phyloP scores from a whole-genome alignment of 192 early-diverging fungal genomes.

The Globomyces pollinis-pini region DNA sequence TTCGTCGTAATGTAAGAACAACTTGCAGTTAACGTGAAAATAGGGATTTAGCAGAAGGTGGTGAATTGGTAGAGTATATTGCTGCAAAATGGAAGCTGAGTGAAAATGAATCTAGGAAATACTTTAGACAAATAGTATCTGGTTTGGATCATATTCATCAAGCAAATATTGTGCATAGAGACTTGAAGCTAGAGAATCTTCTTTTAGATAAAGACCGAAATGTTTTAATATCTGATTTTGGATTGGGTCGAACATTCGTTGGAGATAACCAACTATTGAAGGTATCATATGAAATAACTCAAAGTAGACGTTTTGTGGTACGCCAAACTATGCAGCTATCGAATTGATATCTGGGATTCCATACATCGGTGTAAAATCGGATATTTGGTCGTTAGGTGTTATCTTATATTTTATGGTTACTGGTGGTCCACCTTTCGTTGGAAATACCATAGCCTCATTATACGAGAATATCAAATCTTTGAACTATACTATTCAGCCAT shows the following conservation, averaged over 20 bases:
- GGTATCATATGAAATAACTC: no score
- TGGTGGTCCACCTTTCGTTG: conserved; percentile 48
- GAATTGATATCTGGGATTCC: conserved; percentile 58
- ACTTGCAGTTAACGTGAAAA: background rate
- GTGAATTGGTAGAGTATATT: conserved; percentile 56
- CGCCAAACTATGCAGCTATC: conserved; percentile 59
- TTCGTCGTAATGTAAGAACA: conserved; percentile 54
- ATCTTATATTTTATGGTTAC: conserved; percentile 55
- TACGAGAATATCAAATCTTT: conserved; percentile 53
- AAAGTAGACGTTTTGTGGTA: conserved; percentile 62
- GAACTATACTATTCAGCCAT: conserved; percentile 48
- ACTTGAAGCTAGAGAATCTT: conserved; percentile 54
- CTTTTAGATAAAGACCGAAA: conserved; percentile 41
- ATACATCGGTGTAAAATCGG: conserved; percentile 53
- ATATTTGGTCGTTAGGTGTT: conserved; percentile 62
- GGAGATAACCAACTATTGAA: background rate
- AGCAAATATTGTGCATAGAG: conserved; percentile 56
- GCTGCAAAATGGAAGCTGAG: conserved; percentile 35
- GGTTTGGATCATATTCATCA: conserved; percentile 56
- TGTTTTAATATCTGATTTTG: conserved; percentile 56
- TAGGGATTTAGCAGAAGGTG: conserved; percentile 56
- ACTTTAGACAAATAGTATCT: conserved; percentile 52
- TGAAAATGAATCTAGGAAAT: conserved; percentile 49
- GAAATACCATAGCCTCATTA: conserved; percentile 42
- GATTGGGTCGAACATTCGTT: conserved; percentile 47